Percentiles rank a stretch among this genome's conserved stretches.
Evolutionary conservation across 768 basidiomycete species (phyloP).

Genomic region (Termitomyces bulborhizus): DNA sequence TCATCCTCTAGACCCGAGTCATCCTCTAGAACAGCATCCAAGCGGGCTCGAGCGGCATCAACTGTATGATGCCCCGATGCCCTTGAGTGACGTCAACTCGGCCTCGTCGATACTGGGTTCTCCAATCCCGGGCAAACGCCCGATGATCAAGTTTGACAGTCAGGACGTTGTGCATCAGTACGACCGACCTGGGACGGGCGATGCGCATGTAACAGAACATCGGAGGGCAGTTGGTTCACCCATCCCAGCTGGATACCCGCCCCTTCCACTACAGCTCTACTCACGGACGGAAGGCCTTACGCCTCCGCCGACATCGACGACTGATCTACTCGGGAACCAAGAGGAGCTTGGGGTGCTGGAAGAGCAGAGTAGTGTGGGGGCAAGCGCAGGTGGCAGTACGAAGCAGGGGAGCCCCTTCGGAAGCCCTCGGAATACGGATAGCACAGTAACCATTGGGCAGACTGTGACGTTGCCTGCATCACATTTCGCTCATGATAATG

Average conservation of each 20-base stretch:
- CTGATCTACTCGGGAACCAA: constrained; percentile 23
- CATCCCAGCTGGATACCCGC: constrained; percentile 24
- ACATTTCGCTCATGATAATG: constrained; percentile 23
- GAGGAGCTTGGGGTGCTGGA: constrained; percentile 9
- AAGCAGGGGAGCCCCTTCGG: constrained; percentile 8
- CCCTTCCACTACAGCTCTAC: constrained; percentile 25
- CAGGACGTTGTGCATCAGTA: constrained; percentile 76
- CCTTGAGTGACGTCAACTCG: constrained; percentile 36
- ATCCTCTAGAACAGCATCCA: constrained; percentile 12
- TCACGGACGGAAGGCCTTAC: constrained; percentile 12
- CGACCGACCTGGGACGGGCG: constrained; percentile 46
- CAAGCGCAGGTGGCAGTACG: constrained; percentile 11
- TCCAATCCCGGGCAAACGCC: constrained; percentile 31
- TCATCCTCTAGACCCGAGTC: constrained; percentile 9
- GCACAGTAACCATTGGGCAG: constrained; percentile 16
- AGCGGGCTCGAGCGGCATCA: constrained; percentile 69
- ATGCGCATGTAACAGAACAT: constrained; percentile 37
- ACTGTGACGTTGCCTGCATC: constrained; percentile 25
- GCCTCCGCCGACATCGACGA: constrained; percentile 10
- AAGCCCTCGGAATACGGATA: background rate
- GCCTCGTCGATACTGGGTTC: constrained; percentile 28
- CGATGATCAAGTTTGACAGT: constrained; percentile 73
- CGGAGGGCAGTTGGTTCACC: constrained; percentile 32
- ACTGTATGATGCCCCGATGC: constrained; percentile 85
- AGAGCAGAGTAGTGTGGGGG: constrained; percentile 8